Percentiles rank a stretch among this genome's conserved stretches.
Evolutionary conservation across 345 rosid genomes (phyloP).

Genomic region (Melaleuca quinquenervia): DNA sequence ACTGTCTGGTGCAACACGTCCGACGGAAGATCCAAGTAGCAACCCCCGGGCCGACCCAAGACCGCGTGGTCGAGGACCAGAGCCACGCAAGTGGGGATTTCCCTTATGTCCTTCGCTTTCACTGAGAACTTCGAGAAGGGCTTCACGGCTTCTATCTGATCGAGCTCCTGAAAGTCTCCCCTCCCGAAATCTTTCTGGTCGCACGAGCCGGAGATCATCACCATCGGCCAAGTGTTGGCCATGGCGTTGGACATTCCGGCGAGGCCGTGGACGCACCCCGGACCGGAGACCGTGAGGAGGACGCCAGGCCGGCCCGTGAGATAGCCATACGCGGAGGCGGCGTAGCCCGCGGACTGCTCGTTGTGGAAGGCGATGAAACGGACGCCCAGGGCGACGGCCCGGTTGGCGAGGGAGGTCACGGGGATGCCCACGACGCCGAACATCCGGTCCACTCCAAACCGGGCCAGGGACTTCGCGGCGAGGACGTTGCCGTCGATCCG

Average conservation of each 20-base stretch:
- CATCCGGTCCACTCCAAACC: constrained; percentile 80
- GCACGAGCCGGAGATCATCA: constrained; percentile 90
- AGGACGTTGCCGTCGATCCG: constrained; percentile 60
- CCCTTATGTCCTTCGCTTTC: constrained; percentile 50
- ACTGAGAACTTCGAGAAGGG: constrained; percentile 66
- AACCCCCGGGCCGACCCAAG: constrained; percentile 80
- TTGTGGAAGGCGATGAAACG: constrained; percentile 95
- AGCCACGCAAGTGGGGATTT: constrained; percentile 65
- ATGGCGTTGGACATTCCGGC: constrained; percentile 91
- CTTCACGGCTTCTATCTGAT: constrained; percentile 76
- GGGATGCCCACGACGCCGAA: constrained; percentile 98
- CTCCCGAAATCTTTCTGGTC: constrained; percentile 74
- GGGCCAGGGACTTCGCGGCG: constrained; percentile 54
- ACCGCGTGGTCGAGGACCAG: constrained; percentile 59
- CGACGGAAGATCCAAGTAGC: constrained; percentile 81
- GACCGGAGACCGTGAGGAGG: constrained; percentile 89
- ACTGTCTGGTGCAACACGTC: constrained; percentile 79
- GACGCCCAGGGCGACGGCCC: constrained; percentile 65
- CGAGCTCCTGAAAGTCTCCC: constrained; percentile 95
- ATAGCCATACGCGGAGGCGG: constrained; percentile 93
- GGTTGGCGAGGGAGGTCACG: constrained; percentile 81
- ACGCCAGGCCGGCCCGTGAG: constrained; percentile 80
- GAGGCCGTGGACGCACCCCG: constrained; percentile 94
- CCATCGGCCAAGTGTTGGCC: constrained; percentile 85
- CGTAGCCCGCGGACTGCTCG: constrained; percentile 98